These are phyloP conservation scores for Eucalyptus victrix DNA, from an alignment of 345 rosid genomes.

Conservation along the genomic window DNA sequence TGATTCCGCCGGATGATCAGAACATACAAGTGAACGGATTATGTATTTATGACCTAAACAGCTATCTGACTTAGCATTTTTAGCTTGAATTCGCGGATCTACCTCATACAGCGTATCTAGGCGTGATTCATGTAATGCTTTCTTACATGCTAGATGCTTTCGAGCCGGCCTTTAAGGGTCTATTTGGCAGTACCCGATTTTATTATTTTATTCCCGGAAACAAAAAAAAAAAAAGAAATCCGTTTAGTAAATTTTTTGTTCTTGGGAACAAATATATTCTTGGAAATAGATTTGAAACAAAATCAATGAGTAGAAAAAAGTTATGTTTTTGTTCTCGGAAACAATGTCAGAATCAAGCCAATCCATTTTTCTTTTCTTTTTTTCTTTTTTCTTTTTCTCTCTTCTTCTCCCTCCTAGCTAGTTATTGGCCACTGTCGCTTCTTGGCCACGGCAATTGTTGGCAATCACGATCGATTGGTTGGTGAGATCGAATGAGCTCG, in stretches of 20 bases:
- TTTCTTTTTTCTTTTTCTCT: no score
- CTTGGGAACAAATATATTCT: accelerated
- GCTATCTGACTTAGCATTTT: not conserved
- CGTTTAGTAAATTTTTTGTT: no score
- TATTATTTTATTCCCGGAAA: not conserved
- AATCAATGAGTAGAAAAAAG: no score
- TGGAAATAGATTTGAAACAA: no score
- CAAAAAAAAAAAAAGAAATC: no score
- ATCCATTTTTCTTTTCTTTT: no score
- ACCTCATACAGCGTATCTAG: not conserved
- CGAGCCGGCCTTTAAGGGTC: not conserved
- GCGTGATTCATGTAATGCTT: not conserved
- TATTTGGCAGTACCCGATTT: not conserved
- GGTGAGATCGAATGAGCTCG: accelerated
- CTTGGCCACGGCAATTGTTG: accelerated
- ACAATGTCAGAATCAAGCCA: no score
- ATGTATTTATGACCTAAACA: not conserved
- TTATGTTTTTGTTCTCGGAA: accelerated
- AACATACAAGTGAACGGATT: not conserved
- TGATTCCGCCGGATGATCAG: not conserved
- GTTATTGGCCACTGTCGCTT: no score
- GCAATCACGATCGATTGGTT: no score
- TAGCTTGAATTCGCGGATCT: not conserved
- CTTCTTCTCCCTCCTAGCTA: no score
- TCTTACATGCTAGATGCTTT: not conserved